phyloP scores from a whole-genome alignment of 164 flowering plant species.

The Nelumbo lutea region DNA sequence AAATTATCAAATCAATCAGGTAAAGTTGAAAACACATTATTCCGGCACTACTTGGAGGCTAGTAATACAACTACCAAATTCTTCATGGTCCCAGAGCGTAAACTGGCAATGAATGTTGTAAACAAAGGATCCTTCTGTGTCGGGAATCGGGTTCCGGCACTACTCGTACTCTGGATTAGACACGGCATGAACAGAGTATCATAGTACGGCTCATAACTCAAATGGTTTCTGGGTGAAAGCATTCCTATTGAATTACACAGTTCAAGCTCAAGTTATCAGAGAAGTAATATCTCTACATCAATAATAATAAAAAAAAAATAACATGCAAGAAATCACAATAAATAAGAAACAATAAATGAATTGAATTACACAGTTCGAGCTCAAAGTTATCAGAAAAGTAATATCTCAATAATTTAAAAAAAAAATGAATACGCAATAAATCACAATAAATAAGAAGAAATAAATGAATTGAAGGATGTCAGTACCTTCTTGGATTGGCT shows the following conservation, averaged over 20 bases:
- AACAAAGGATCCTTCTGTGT: not conserved
- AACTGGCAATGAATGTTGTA: not conserved
- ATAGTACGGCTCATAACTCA: not conserved
- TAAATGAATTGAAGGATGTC: not conserved
- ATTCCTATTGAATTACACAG: not conserved
- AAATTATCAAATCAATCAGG: not conserved
- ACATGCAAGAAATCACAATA: no score
- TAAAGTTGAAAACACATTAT: not conserved
- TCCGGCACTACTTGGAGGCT: not conserved
- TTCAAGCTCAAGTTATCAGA: not conserved
- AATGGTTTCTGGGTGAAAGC: not conserved
- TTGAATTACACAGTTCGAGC: no score
- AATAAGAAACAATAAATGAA: no score
- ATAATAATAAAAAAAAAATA: not conserved
- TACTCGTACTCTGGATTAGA: not conserved
- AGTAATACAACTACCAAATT: not conserved
- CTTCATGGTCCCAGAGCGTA: no score
- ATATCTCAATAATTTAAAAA: no score
- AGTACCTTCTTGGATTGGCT: slow-evolving; percentile 3
- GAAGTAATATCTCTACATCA: not conserved
- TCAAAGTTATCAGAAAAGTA: no score
- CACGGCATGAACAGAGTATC: not conserved
- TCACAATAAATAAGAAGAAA: not conserved
- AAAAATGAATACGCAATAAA: no score
- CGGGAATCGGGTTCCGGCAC: not conserved